Base-by-base conservation (phyloP, 1,139 yeast species). In the Scheffersomyces lignicola region DNA sequence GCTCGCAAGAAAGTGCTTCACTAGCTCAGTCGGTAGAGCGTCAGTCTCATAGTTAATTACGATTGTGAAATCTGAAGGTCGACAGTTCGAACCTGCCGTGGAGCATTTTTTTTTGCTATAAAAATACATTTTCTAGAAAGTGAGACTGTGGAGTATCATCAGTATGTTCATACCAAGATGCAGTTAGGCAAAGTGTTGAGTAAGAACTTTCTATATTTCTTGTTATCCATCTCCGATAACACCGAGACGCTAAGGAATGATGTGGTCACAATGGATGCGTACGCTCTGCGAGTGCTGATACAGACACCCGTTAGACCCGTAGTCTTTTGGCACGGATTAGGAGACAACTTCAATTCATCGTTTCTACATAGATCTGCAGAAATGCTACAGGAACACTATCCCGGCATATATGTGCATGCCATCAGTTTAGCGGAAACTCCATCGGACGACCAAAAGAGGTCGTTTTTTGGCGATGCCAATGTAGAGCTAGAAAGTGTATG, bases 241-340 rank as follows among this genome's bases (percentile, higher is more conserved):
- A n/a, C n/a, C n/a, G n/a, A n/a, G n/a, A n/a, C n/a, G n/a, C n/a
- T n/a, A n/a, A n/a, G n/a, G n/a, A n/a, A n/a, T n/a, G n/a, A n/a
- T n/a, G n/a, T n/a, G n/a, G n/a, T n/a, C n/a, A n/a, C n/a, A n/a
- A n/a, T n/a, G n/a, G n/a, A n/a, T n/a, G n/a, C n/a, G n/a, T n/a
- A n/a, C n/a, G n/a, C n/a, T n/a, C n/a, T n/a, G n/a, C n/a, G n/a
- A n/a, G n/a, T n/a, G n/a, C n/a, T n/a, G n/a, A n/a, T n/a, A n/a
- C n/a, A n/a, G n/a, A n/a, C n/a, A 12, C 12, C 11, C 14, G 33
- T 33, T 28, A 43, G 56, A 31, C 89, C 90, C 0, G 72, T 85
- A 3, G 87, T 86, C 2, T 51, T 86, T 28, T 86, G 95, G 95
- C 95, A 86, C 49, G 95, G 95, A 0, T 69, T 86, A 49, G 94